Evolutionary conservation across 495 filamentous ascomycete genomes (phyloP).

Genomic region (Penicillium turbatum): DNA sequence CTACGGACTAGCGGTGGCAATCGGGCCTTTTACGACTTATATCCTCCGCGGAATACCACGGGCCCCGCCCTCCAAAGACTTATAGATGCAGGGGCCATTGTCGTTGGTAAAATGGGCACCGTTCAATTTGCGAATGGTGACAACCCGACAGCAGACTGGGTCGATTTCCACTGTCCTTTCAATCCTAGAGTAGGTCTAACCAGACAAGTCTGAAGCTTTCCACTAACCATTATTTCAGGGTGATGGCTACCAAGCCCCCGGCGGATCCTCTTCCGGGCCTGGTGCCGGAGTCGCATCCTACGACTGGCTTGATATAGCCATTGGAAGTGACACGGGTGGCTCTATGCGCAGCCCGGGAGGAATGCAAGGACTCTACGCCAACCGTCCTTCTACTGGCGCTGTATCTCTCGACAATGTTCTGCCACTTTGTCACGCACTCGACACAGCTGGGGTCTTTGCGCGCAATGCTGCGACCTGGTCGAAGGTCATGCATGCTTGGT

Average conservation of each 20-base stretch:
- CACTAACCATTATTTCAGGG: constrained; percentile 13
- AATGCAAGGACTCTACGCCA: constrained; percentile 36
- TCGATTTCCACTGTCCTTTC: constrained; percentile 42
- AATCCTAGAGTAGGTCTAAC: constrained; percentile 30
- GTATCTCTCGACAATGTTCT: constrained; percentile 33
- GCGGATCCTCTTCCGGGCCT: constrained; percentile 36
- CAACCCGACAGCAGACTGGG: constrained; percentile 35
- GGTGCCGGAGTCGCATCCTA: constrained; percentile 38
- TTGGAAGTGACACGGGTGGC: constrained; percentile 49
- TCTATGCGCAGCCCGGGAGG: constrained; percentile 35
- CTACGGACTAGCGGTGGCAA: constrained; percentile 40
- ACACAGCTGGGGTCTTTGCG: constrained; percentile 48
- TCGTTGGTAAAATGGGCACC: constrained; percentile 48
- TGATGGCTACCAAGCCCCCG: constrained; percentile 42
- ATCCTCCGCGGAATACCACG: constrained; percentile 28
- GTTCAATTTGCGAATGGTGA: constrained; percentile 45
- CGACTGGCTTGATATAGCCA: constrained; percentile 38
- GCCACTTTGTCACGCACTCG: constrained; percentile 41
- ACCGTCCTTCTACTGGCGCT: constrained; percentile 22
- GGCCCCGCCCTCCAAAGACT: constrained; percentile 35
- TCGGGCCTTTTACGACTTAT: constrained; percentile 37
- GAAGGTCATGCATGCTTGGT: constrained; percentile 41
- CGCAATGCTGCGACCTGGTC: constrained; percentile 47
- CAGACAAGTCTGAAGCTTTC: background rate
- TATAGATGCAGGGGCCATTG: constrained; percentile 40